These are phyloP conservation scores for Trichoderma asperelloides DNA, from an alignment of 495 filamentous ascomycete genomes.

Conservation along the genomic window DNA sequence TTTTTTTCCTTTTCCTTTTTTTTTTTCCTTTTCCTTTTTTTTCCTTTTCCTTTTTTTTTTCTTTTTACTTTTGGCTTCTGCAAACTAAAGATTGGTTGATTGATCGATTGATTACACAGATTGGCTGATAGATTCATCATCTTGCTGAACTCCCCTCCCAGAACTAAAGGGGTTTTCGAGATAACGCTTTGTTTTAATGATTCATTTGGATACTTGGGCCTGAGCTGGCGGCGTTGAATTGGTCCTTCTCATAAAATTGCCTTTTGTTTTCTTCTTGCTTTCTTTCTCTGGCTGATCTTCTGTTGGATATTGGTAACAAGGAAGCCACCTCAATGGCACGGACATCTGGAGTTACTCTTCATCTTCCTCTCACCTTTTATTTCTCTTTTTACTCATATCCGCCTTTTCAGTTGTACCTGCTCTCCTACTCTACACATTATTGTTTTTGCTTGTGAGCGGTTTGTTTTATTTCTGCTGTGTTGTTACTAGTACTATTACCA, in stretches of 20 bases:
- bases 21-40: no score
- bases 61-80: background rate
- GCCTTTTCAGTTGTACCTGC: background rate
- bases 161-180: background rate
- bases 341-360: background rate
- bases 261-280: no score
- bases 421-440: background rate
- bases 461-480: background rate
- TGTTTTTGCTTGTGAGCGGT: background rate
- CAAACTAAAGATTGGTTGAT: background rate
- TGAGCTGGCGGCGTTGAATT: background rate
- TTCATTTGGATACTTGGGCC: background rate
- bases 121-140: conserved; percentile 2
- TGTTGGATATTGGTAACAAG: no score
- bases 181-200: background rate
- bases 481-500: background rate
- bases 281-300: no score
- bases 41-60: background rate
- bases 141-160: background rate
- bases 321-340: no score
- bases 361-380: background rate
- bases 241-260: background rate
- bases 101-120: conserved; percentile 6
- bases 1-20: background rate
- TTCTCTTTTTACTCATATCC: background rate